phyloP scores from a whole-genome alignment of 2,329 filamentous ascomycete species.

The Paecilomyces sp. region DNA sequence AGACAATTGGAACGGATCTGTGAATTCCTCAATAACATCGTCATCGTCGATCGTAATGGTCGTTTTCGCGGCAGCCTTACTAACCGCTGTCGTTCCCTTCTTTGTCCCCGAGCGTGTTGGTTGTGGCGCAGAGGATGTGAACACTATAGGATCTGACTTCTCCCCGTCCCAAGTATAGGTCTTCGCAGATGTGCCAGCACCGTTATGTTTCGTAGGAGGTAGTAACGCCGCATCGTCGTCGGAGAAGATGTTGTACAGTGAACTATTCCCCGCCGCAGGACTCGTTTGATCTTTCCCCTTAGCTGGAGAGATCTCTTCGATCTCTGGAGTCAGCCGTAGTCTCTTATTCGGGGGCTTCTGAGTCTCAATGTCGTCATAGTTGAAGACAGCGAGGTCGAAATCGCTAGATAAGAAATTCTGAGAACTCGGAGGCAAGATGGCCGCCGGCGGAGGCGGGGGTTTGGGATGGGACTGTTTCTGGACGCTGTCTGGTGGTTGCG shows the following conservation, averaged over 20 bases:
- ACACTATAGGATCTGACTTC: conserved; percentile 35
- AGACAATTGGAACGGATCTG: conserved; percentile 19
- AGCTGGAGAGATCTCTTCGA: not conserved
- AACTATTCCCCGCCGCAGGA: not conserved
- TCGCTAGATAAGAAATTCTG: conserved; percentile 6
- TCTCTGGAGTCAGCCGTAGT: conserved; percentile 1
- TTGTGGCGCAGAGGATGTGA: conserved; percentile 34
- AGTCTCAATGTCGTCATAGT: conserved; percentile 3
- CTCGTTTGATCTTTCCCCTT: not conserved
- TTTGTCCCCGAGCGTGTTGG: conserved; percentile 3
- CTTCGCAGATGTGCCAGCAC: not conserved
- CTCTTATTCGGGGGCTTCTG: not conserved
- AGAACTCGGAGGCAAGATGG: conserved; percentile 1
- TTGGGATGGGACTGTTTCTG: conserved; percentile 7
- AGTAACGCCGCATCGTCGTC: conserved; percentile 4
- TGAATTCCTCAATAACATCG: conserved; percentile 25
- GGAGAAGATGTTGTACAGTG: conserved; percentile 1
- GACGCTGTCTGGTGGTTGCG: conserved; percentile 9
- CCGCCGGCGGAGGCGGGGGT: conserved; percentile 5
- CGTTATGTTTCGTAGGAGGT: not conserved
- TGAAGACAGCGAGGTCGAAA: conserved; percentile 5
- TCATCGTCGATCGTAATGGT: conserved; percentile 32
- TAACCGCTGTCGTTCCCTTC: conserved; percentile 1
- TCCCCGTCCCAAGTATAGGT: conserved; percentile 12
- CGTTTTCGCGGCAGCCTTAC: conserved; percentile 9